phyloP scores from a whole-genome alignment of 2,329 filamentous ascomycete genomes.

The Trichophyton schoenleinii region DNA sequence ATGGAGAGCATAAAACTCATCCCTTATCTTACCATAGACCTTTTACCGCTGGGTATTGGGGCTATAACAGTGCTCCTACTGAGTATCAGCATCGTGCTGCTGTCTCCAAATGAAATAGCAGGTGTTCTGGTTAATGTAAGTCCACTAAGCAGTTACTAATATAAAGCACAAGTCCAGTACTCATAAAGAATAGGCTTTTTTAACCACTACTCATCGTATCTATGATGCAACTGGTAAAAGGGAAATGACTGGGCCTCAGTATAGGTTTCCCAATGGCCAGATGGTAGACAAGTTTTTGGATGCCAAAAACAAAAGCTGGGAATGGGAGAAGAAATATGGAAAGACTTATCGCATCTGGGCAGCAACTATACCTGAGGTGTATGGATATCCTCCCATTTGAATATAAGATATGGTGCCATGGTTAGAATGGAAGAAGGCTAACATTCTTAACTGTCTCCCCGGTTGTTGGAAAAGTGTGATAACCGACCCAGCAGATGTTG shows the following conservation, averaged over 20 bases:
- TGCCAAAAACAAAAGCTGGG: background rate
- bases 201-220: background rate
- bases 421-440: background rate
- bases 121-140: background rate
- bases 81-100: background rate
- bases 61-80: background rate
- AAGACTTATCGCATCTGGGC: constrained; percentile 4
- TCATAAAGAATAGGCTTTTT: background rate
- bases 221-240: background rate
- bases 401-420: background rate
- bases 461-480: constrained; percentile 22
- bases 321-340: constrained; percentile 5
- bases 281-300: background rate
- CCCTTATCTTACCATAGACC: background rate
- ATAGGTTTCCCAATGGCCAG: constrained; percentile 3
- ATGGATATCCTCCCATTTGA: background rate
- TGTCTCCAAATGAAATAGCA: background rate
- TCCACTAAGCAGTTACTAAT: background rate
- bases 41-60: background rate
- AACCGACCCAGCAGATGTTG: constrained; percentile 24
- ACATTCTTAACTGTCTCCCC: background rate
- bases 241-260: background rate
- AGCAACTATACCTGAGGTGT: constrained; percentile 1
- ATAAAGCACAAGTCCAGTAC: background rate
- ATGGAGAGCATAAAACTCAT: no score